Evolutionary conservation across 108 stramenopile genomes (phyloP).

Genomic region (Cyclotella atomus): DNA sequence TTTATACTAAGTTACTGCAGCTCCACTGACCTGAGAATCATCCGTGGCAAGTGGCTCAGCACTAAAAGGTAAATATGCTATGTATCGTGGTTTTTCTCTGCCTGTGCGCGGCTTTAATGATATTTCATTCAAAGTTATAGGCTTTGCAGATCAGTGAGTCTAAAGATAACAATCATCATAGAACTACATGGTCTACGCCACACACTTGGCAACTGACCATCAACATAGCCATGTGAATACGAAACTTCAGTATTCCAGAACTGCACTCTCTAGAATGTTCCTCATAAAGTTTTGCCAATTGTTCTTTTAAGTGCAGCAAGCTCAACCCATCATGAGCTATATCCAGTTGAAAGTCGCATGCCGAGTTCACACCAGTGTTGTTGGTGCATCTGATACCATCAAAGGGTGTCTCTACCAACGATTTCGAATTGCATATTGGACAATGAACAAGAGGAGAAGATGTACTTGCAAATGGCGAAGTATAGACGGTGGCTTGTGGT

Average conservation of each 20-base stretch:
- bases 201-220: slow-evolving; percentile 37
- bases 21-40: too few species aligned
- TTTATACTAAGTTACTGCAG: too few species aligned
- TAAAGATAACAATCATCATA: too few species aligned
- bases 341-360: slow-evolving; percentile 37
- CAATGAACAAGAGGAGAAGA: slow-evolving; percentile 21
- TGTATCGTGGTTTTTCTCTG: too few species aligned
- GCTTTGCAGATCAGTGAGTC: too few species aligned
- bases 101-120: too few species aligned
- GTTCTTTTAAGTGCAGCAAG: slow-evolving; percentile 28
- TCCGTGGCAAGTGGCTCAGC: too few species aligned
- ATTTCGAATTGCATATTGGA: slow-evolving; percentile 34
- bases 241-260: slow-evolving; percentile 20
- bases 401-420: slow-evolving; percentile 29
- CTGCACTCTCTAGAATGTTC: slow-evolving; percentile 29
- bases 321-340: slow-evolving; percentile 41
- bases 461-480: slow-evolving; percentile 20
- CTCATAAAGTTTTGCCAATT: slow-evolving; percentile 26
- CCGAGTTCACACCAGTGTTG: neutral
- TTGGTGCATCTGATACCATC: slow-evolving; percentile 28
- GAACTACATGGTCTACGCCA: slow-evolving; percentile 22
- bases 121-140: too few species aligned
- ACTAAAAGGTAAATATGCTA: too few species aligned
- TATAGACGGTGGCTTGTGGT: slow-evolving; percentile 7
- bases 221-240: slow-evolving; percentile 24